Percentiles rank a stretch among this genome's conserved stretches.
These are phyloP conservation scores for Plasmodium coatneyi DNA, from an alignment of 169 alveolate genomes.

Conservation along the genomic window DNA sequence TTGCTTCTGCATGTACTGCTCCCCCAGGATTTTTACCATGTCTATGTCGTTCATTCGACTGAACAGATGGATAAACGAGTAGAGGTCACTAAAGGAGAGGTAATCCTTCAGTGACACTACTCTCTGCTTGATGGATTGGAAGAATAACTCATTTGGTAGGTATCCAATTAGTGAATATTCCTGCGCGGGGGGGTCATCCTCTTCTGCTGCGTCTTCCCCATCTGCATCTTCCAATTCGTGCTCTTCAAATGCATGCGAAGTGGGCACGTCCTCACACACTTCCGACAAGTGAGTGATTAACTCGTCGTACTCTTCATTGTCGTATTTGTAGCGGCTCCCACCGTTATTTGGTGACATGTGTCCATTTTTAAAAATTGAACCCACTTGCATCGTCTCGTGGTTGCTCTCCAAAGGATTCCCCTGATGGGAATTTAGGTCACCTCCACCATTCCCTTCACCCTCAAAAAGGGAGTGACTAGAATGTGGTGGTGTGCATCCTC, in stretches of 20 bases:
- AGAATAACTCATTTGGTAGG: conserved; percentile 60
- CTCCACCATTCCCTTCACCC: not conserved
- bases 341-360: not conserved
- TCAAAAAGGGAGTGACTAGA: not conserved
- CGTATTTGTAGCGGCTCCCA: conserved; percentile 28
- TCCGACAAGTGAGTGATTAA: conserved; percentile 16
- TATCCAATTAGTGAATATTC: conserved; percentile 50
- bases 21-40: conserved; percentile 9
- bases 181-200: not conserved
- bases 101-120: conserved; percentile 6
- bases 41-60: conserved; percentile 13
- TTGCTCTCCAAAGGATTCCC: not conserved
- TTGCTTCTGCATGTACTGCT: conserved; percentile 31
- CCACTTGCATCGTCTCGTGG: not conserved
- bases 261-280: not conserved
- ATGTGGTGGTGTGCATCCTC: not conserved
- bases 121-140: conserved; percentile 31
- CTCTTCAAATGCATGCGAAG: conserved; percentile 4
- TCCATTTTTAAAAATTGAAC: not conserved
- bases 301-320: conserved; percentile 65
- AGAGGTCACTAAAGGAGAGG: conserved; percentile 26
- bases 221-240: not conserved
- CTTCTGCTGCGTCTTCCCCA: not conserved
- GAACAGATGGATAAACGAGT: conserved; percentile 24
- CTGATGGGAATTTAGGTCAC: not conserved